Percentiles rank a stretch among this genome's conserved stretches.
phyloP scores from a whole-genome alignment of 2,329 filamentous ascomycete species.

The Ciborinia camelliae region DNA sequence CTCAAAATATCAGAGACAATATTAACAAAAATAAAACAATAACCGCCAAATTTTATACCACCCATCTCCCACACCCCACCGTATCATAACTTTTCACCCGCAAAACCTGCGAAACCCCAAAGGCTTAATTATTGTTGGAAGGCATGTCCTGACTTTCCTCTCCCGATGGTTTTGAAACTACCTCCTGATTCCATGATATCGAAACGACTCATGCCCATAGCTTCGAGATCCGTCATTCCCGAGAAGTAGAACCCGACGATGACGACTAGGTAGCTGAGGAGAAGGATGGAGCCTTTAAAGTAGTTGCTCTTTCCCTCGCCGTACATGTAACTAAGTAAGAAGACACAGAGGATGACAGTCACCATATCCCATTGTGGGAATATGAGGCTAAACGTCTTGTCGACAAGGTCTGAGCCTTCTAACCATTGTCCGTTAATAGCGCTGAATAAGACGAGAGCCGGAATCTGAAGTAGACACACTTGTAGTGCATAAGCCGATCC shows the following conservation, averaged over 20 bases:
- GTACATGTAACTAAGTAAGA: conserved; percentile 95
- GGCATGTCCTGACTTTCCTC: conserved; percentile 33
- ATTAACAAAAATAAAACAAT: conserved; percentile 7
- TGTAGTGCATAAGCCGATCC: conserved; percentile 95
- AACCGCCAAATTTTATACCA: background rate
- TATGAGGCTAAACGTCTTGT: conserved; percentile 77
- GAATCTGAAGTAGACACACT: conserved; percentile 91
- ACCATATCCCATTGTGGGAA: conserved; percentile 99
- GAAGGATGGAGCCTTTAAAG: conserved; percentile 95
- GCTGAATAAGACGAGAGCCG: conserved; percentile 87
- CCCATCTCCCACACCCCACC: background rate
- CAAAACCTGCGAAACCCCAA: too few relatives aligned
- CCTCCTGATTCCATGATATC: conserved; percentile 37
- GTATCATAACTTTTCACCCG: background rate
- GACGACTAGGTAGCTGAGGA: conserved; percentile 90
- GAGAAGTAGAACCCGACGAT: conserved; percentile 89
- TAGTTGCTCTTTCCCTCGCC: conserved; percentile 99
- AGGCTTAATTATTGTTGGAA: conserved; percentile 32
- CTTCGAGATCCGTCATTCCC: conserved; percentile 42
- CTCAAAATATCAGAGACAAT: conserved; percentile 28
- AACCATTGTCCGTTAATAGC: conserved; percentile 64
- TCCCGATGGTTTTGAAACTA: conserved; percentile 37
- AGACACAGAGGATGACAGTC: conserved; percentile 91
- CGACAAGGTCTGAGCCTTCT: conserved; percentile 49
- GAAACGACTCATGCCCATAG: conserved; percentile 36